Conservation (phyloP, 2,329 filamentous ascomycete genomes). For the Blastomyces parvus region DNA sequence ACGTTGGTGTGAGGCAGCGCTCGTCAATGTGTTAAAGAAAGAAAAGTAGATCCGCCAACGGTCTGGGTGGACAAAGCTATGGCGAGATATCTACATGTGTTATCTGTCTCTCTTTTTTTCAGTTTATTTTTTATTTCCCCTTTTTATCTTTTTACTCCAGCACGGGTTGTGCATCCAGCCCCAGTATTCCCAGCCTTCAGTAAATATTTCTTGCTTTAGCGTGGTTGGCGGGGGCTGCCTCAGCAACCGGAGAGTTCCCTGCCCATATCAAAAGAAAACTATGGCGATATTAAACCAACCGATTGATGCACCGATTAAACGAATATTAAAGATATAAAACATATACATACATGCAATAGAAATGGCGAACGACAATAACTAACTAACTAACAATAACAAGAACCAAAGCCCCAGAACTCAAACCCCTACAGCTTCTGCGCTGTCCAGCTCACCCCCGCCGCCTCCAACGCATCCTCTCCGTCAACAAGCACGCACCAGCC, state of each 20-base stretch:
- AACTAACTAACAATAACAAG: no score
- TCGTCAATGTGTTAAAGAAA: no score
- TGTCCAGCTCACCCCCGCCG: constrained; percentile 47
- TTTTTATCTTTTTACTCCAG: background rate
- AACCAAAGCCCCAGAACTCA: no score
- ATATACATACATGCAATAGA: background rate
- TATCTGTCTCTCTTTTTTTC: background rate
- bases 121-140: background rate
- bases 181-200: background rate
- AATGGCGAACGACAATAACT: no score
- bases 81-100: background rate
- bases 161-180: no score
- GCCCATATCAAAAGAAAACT: background rate
- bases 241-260: background rate
- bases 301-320: background rate
- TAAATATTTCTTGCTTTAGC: background rate
- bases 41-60: background rate
- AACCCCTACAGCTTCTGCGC: constrained; percentile 30
- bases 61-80: background rate
- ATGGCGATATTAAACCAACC: background rate
- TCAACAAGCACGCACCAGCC: constrained; percentile 87
- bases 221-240: constrained; percentile 4
- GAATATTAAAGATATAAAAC: background rate
- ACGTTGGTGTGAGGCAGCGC: background rate
- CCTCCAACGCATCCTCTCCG: constrained; percentile 52